phyloP scores from a whole-genome alignment of 2,329 filamentous ascomycete species.

The Trichoderma sp. region DNA sequence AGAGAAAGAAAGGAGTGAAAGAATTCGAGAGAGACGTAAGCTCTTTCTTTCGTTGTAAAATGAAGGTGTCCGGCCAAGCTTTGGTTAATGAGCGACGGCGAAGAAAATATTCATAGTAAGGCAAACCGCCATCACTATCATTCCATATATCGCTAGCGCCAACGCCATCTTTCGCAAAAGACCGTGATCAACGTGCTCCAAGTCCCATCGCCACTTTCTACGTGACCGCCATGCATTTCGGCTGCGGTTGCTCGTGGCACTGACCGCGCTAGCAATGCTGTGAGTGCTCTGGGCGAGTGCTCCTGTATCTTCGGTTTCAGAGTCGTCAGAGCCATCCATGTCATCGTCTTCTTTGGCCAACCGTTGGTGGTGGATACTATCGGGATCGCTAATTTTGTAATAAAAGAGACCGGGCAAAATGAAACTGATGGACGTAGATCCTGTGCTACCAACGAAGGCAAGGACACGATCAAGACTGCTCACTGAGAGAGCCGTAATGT shows the following conservation, averaged over 20 bases:
- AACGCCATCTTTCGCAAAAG: constrained; percentile 74
- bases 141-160: constrained; percentile 78
- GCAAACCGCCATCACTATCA: constrained; percentile 87
- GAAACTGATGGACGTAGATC: constrained; percentile 94
- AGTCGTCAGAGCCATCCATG: constrained; percentile 60
- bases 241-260: constrained; percentile 40
- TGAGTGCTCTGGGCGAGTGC: constrained; percentile 51
- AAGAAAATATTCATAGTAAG: constrained; percentile 85
- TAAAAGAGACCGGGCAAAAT: constrained; percentile 96
- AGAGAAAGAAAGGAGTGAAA: not conserved
- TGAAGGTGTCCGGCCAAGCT: not conserved
- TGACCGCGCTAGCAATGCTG: constrained; percentile 50
- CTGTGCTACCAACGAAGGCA: constrained; percentile 93
- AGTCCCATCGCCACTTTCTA: constrained; percentile 61
- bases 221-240: constrained; percentile 54
- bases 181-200: constrained; percentile 66
- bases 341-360: constrained; percentile 91
- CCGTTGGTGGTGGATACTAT: constrained; percentile 82
- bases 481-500: constrained; percentile 88
- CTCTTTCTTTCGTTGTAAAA: not conserved
- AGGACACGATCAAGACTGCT: constrained; percentile 87
- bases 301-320: constrained; percentile 54
- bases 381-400: constrained; percentile 94
- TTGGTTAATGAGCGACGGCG: constrained; percentile 60
- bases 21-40: not conserved